phyloP scores from a whole-genome alignment of 2,329 filamentous ascomycete genomes.

The Aspergillus puulaauensis region DNA sequence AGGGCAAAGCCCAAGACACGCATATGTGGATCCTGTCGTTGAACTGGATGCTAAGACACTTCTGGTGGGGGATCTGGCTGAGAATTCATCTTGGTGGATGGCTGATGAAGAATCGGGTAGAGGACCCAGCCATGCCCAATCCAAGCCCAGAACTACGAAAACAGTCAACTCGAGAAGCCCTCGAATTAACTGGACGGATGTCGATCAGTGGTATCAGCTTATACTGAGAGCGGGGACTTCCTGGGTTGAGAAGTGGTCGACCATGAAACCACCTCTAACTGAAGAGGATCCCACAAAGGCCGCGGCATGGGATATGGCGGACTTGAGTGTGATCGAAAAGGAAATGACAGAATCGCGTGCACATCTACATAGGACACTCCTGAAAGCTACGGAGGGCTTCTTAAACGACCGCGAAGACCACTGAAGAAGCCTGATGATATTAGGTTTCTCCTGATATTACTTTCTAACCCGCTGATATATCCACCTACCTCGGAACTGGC shows the following conservation, averaged over 20 bases:
- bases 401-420: conserved; percentile 74
- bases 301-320: conserved; percentile 43
- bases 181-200: conserved; percentile 71
- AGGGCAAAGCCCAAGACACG: conserved; percentile 18
- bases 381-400: conserved; percentile 77
- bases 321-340: conserved; percentile 49
- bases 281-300: conserved; percentile 21
- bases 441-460: conserved; percentile 73
- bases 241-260: conserved; percentile 64
- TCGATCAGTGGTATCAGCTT: conserved; percentile 72
- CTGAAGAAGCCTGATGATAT: conserved; percentile 68
- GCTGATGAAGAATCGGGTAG: conserved; percentile 52
- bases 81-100: conserved; percentile 83
- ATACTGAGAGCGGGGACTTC: conserved; percentile 66
- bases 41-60: conserved; percentile 75
- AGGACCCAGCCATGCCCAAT: conserved; percentile 27
- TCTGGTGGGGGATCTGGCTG: conserved; percentile 71
- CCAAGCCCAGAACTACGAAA: conserved; percentile 27
- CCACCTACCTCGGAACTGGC: conserved; percentile 33
- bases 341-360: conserved; percentile 62
- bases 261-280: conserved; percentile 44
- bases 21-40: conserved; percentile 45
- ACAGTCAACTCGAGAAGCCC: conserved; percentile 61
- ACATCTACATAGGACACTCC: conserved; percentile 66
- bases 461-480: conserved; percentile 76